Evolutionary conservation across 2,329 filamentous ascomycete species (phyloP).

Genomic region (Onygenales sp.): DNA sequence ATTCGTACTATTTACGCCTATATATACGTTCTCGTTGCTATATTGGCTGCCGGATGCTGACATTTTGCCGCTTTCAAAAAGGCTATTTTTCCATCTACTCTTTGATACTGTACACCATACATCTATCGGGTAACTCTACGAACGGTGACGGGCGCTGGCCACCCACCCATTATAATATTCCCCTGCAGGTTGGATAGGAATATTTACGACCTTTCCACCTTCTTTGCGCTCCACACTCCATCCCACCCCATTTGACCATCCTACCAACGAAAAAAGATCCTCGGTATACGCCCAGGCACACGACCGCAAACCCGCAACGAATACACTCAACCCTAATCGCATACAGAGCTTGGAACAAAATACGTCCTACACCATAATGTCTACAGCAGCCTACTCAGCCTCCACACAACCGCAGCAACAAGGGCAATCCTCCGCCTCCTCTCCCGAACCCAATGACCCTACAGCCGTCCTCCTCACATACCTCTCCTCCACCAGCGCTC

Average conservation of each 20-base stretch:
- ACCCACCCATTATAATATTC: not conserved
- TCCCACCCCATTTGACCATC: too few species aligned
- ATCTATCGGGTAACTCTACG: too few species aligned
- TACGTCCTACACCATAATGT: not conserved
- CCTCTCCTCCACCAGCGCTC: conserved; percentile 27
- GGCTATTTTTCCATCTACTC: too few species aligned
- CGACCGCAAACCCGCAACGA: not conserved
- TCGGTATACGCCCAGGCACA: not conserved
- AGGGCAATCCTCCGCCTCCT: conserved; percentile 4
- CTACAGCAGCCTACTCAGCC: not conserved
- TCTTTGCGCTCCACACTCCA: too few species aligned
- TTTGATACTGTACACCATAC: too few species aligned
- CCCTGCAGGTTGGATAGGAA: not conserved
- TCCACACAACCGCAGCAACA: not conserved
- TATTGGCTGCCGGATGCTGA: too few species aligned
- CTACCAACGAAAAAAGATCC: too few species aligned
- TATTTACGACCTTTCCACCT: too few species aligned
- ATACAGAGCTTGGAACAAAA: not conserved
- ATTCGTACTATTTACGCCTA: too few species aligned
- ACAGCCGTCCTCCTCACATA: conserved; percentile 36
- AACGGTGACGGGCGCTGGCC: not conserved
- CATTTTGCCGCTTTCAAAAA: too few species aligned
- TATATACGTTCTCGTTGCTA: too few species aligned
- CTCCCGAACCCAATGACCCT: conserved; percentile 20
- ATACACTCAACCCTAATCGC: not conserved